Evolutionary conservation across 225 moss, liverwort and hornwort species (phyloP), one percentile per base, ranked within the genome.

Genomic region (Climacium dendroides): DNA sequence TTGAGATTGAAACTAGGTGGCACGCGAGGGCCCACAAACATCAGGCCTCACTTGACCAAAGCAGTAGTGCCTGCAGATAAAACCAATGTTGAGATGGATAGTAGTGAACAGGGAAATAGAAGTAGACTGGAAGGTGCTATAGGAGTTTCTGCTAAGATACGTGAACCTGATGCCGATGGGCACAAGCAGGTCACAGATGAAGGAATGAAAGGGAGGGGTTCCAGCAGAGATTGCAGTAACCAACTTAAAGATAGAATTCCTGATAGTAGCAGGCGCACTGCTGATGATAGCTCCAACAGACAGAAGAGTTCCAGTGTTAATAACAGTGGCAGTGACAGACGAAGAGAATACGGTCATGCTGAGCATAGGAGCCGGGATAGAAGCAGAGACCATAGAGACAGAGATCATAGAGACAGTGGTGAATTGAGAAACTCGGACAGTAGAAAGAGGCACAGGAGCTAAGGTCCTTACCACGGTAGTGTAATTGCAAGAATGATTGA

Each of bases 371-470:
- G 55, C 37, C 76, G 66, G 70, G 90, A 85, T 67, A 82, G 87
- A 80, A 81, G 78, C 43, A 87, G 88, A 85, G 85, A 87, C 17
- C 69, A 41, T 43, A 85, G 89, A 61, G 82, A 47, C 43, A 87
- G 88, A 85, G 85, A 87, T 14, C 69, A 41, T 43, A 85, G 89
- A 61, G 82, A 47, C 60, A n/a, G 84, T 60, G 74, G 52, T 63
- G 89, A 78, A 43, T 50, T 67, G 72, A 89, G 79, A 85, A 54
- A 81, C 87, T 77, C 52, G 41, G 91, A 89, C 55, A 89, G 79
- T 79, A 89, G 90, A 78, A 92, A 94, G 84, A 92, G 91, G 84
- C 88, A 88, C 30, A 86, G 89, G 76, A 92, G 90, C 59, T 29
- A 50, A 85, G 23, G 63, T 30, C 15, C 15, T 84, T 59, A 25